A percentile compares a stretch with the other conserved stretches of the same genome.
Evolutionary conservation across 495 filamentous ascomycete genomes (phyloP).

Genomic region (Articulospora tetracladia): DNA sequence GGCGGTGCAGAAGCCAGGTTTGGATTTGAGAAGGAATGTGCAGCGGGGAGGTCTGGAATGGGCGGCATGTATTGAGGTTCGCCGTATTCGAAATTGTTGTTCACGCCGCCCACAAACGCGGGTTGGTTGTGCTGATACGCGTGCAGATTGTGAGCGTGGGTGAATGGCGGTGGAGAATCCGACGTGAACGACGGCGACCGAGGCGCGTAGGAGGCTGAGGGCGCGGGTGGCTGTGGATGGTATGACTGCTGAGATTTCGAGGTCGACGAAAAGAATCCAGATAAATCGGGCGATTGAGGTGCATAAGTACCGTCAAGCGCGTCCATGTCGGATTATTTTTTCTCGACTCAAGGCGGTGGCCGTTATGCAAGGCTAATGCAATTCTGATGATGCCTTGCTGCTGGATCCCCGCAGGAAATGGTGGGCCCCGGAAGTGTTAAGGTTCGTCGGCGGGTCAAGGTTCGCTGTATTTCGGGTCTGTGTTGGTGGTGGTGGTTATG

Average conservation of each 20-base stretch:
- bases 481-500: background rate
- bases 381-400: constrained; percentile 9
- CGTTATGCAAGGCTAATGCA: constrained; percentile 27
- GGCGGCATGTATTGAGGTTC: constrained; percentile 22
- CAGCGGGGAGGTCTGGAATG: constrained; percentile 24
- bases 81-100: constrained; percentile 9
- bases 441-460: background rate
- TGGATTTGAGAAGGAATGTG: constrained; percentile 20
- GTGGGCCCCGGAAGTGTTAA: too few species aligned
- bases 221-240: background rate
- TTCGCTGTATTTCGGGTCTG: background rate
- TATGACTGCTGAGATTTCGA: constrained; percentile 16
- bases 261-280: constrained; percentile 39
- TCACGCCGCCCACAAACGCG: background rate
- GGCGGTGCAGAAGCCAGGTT: constrained; percentile 15
- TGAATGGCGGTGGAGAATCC: constrained; percentile 3
- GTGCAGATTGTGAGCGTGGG: constrained; percentile 1
- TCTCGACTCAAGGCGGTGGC: constrained; percentile 14
- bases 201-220: constrained; percentile 19
- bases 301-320: constrained; percentile 36
- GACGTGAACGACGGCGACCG: constrained; percentile 20
- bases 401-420: background rate
- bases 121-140: constrained; percentile 12
- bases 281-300: constrained; percentile 53
- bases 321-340: constrained; percentile 5